phyloP scores from a whole-genome alignment of 2,329 filamentous ascomycete species.

The Zymoseptoria tritici region DNA sequence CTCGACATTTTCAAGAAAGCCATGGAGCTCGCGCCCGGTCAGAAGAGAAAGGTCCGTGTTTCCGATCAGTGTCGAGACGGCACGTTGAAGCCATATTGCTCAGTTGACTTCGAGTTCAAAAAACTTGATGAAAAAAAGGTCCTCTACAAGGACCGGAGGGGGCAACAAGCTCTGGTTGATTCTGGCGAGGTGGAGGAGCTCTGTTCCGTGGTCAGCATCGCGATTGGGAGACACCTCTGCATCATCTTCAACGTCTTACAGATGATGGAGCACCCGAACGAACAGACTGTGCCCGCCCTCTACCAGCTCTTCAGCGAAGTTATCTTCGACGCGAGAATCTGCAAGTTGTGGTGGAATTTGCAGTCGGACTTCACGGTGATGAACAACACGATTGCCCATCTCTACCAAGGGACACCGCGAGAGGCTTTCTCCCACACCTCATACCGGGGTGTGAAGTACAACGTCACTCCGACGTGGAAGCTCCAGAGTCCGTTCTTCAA shows the following conservation, averaged over 20 bases:
- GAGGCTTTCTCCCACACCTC: no score
- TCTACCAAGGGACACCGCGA: not conserved
- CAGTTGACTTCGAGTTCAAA: no score
- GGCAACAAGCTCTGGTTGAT: not conserved
- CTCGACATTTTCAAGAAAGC: not conserved
- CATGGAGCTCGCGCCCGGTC: not conserved
- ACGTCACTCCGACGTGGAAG: no score
- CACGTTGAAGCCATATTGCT: not conserved
- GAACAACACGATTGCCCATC: slow-evolving; percentile 1
- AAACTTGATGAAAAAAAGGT: no score
- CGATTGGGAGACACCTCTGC: slow-evolving; percentile 1
- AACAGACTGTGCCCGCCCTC: slow-evolving; percentile 2
- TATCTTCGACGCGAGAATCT: no score
- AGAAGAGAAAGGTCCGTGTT: not conserved
- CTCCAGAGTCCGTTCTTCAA: no score
- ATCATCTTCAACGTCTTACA: slow-evolving; percentile 4
- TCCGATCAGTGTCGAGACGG: not conserved
- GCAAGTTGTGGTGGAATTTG: slow-evolving; percentile 5
- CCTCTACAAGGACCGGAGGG: no score
- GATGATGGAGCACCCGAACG: slow-evolving; percentile 3
- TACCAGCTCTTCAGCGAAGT: not conserved
- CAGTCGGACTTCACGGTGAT: slow-evolving; percentile 1
- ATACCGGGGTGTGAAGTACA: no score
- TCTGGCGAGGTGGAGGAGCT: not conserved
- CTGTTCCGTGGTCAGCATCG: not conserved